phyloP scores from a whole-genome alignment of 2,329 filamentous ascomycete genomes.

The Tolypocladium capitatum region DNA sequence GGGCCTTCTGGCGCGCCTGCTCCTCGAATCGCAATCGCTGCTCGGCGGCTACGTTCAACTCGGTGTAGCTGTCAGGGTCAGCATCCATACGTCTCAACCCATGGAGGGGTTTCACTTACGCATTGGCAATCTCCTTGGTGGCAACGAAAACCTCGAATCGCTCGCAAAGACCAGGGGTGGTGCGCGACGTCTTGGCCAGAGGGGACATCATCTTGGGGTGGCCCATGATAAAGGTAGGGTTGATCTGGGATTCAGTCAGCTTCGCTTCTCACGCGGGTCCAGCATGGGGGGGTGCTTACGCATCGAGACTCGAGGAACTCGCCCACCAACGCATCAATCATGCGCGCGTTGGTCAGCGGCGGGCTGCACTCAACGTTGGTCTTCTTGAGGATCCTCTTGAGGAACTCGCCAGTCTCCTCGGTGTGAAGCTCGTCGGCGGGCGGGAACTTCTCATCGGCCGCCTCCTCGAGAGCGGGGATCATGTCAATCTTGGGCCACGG shows the following conservation, averaged over 20 bases:
- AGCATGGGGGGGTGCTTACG: conserved; percentile 18
- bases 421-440: conserved; percentile 82
- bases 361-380: conserved; percentile 79
- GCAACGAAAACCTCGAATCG: conserved; percentile 90
- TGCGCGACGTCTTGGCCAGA: conserved; percentile 87
- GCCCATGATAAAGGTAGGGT: conserved; percentile 54
- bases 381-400: conserved; percentile 75
- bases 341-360: conserved; percentile 83
- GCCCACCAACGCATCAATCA: conserved; percentile 89
- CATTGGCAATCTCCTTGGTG: conserved; percentile 75
- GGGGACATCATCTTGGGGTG: conserved; percentile 70
- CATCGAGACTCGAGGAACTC: conserved; percentile 93
- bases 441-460: conserved; percentile 86
- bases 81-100: not conserved
- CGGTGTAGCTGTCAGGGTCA: conserved; percentile 50
- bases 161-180: conserved; percentile 74
- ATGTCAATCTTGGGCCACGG: conserved; percentile 93
- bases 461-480: conserved; percentile 75
- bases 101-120: conserved; percentile 23
- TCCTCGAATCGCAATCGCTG: conserved; percentile 78
- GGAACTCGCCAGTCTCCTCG: conserved; percentile 75
- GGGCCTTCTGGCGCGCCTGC: conserved; percentile 88
- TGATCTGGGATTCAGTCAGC: conserved; percentile 32
- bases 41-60: conserved; percentile 87
- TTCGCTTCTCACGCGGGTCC: not conserved